A percentile compares a stretch with the other conserved stretches of the same genome.
Evolutionary conservation across 352 stramenopile genomes (phyloP).

Genomic region (Pythium aristosporum): DNA sequence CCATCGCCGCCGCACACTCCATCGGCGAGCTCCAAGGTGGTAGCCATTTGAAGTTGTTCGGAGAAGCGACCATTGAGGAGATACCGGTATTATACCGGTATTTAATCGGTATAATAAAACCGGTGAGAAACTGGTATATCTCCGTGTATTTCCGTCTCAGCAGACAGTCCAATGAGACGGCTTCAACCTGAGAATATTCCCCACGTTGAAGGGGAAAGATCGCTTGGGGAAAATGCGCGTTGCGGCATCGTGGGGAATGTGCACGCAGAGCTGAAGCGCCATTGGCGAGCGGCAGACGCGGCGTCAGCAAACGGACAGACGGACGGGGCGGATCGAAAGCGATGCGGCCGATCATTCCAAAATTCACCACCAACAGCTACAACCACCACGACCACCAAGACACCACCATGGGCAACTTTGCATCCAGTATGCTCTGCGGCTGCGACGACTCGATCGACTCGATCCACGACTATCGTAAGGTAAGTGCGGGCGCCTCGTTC

Average conservation of each 20-base stretch:
- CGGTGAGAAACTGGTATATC: slow-evolving; percentile 1
- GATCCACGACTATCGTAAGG: slow-evolving; percentile 31
- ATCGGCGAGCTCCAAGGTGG: not conserved
- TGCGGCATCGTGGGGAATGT: not conserved
- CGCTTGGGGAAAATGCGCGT: slow-evolving; percentile 1
- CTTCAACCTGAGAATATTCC: slow-evolving; percentile 12
- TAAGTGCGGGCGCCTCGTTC: slow-evolving; percentile 16
- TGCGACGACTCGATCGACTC: slow-evolving; percentile 29
- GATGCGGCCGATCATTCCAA: slow-evolving; percentile 30
- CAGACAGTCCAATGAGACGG: slow-evolving; percentile 14
- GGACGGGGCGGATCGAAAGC: not conserved
- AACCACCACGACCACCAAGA: slow-evolving; percentile 2
- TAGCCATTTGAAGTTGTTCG: not conserved
- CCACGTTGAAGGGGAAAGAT: slow-evolving; percentile 9
- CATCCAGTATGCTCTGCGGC: slow-evolving; percentile 28
- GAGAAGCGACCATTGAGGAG: not conserved
- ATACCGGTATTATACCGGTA: slow-evolving; percentile 2
- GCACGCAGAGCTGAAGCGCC: not conserved
- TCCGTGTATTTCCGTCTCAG: not conserved
- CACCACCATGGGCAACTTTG: slow-evolving; percentile 45
- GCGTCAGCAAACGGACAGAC: no score
- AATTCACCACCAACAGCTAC: slow-evolving; percentile 34
- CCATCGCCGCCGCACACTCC: not conserved
- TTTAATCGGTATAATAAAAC: not conserved
- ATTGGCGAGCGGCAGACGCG: not conserved